Conservation (phyloP, 2,329 filamentous ascomycete genomes). For the Ustilaginoidea virens region DNA sequence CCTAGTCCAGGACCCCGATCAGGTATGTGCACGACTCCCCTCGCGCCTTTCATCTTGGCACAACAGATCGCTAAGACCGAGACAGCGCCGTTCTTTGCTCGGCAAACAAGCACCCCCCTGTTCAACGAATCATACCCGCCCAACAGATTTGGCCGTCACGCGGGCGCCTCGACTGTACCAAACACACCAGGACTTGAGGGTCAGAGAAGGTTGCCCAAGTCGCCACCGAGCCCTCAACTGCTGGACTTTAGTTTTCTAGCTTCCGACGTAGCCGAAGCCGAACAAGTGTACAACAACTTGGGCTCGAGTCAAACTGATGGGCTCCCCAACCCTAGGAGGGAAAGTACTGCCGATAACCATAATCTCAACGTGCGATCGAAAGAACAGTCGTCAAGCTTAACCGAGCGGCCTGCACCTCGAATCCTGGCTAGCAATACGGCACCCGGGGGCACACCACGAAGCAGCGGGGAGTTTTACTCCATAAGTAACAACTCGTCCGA, state of each 20-base stretch:
- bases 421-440: constrained; percentile 67
- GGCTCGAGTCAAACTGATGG: constrained; percentile 19
- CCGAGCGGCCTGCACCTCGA: constrained; percentile 44
- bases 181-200: constrained; percentile 25
- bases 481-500: constrained; percentile 91
- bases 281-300: constrained; percentile 13
- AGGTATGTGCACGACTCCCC: constrained; percentile 16
- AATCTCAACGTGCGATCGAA: constrained; percentile 24
- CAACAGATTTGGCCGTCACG: constrained; percentile 26
- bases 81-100: constrained; percentile 21
- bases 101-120: constrained; percentile 32
- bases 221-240: constrained; percentile 14
- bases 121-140: constrained; percentile 41
- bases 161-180: constrained; percentile 27
- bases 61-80: constrained; percentile 2
- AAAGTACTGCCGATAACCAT: constrained; percentile 16
- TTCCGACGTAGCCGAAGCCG: too few species aligned
- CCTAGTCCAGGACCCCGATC: constrained; percentile 25
- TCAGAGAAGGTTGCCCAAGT: constrained; percentile 22
- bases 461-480: constrained; percentile 89
- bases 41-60: background rate
- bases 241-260: constrained; percentile 44
- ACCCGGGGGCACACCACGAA: constrained; percentile 62
- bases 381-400: constrained; percentile 31
- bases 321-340: constrained; percentile 22